Base-by-base conservation (phyloP, 345 rosid genomes). In the Cardamine occulta region DNA sequence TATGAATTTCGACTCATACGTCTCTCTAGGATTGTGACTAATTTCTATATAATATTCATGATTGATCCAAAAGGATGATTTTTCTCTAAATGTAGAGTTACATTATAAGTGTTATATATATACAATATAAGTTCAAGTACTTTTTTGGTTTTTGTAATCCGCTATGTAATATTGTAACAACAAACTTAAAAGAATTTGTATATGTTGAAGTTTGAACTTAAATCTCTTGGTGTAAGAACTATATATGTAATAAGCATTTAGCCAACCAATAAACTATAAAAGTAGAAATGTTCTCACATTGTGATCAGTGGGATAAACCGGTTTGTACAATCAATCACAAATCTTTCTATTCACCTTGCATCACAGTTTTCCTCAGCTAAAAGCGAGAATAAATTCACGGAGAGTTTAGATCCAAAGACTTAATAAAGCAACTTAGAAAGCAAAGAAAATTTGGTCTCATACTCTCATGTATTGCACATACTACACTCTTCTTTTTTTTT, bases 171-270 rank as follows among this genome's bases (percentile, higher is more conserved):
- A 19, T 11, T 19, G 18, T 4, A 69, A 26, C 4, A 57, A 31
- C 34, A 8, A 59, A 15, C 40, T 14, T 1, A 6, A 15, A 10
- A 19, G 9, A 18, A 29, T 1, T 35, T 21, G 35, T n/a, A 58
- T 47, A 7, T 61, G 35, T 61, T 51, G 69, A 72, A 72, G 44
- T 62, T 31, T 51, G 28, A 61, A 24, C 61, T 24, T 26, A 24
- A 24, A 24, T 24, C 26, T 24, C 26, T 24, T 24, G 26, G 26
- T 24, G 26, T 24, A 24, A 24, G 26, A 24, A 24, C 26, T 24
- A 24, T 24, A 24, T 24, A 24, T 24, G 3, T 24, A 28, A 12
- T 29, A 70, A 42, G 15, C 21, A 57, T 29, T 29, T 58, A 70
- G 31, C 65, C 14, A 44, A 44, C 55, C 31, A 42, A 18, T 12